A percentile compares a stretch with the other conserved stretches of the same genome.
phyloP scores from a whole-genome alignment of 1,139 yeast species.

The Williopsis jadinii region DNA sequence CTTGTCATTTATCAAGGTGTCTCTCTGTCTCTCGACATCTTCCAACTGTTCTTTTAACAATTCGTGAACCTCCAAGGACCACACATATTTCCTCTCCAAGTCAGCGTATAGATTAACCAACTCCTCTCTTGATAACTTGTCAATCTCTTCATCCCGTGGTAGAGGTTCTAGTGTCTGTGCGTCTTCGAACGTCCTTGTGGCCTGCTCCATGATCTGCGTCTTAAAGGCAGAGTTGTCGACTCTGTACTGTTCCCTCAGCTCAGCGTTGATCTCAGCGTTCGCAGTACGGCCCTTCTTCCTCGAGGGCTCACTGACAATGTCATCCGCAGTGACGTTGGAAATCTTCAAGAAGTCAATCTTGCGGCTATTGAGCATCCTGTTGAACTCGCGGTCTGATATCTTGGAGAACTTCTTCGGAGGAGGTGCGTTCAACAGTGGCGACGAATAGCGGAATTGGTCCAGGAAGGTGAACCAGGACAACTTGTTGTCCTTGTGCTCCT shows the following conservation, averaged over 20 bases:
- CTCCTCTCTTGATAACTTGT: constrained; percentile 19
- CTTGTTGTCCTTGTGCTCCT: constrained; percentile 1
- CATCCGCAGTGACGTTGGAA: constrained; percentile 17
- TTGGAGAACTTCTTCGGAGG: constrained; percentile 4
- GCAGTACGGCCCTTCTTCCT: constrained; percentile 21
- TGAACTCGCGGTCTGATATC: constrained; percentile 12
- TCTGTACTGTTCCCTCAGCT: constrained; percentile 12
- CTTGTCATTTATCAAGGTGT: constrained; percentile 47
- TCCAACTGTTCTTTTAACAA: constrained; percentile 38
- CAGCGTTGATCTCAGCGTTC: constrained; percentile 18
- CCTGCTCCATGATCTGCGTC: constrained; percentile 6
- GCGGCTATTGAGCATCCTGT: constrained; percentile 5
- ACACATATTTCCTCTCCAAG: constrained; percentile 32
- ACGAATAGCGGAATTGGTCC: constrained; percentile 1
- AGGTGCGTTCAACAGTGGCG: neutral
- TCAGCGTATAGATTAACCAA: constrained; percentile 22
- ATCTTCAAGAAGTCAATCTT: constrained; percentile 19
- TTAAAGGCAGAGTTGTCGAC: constrained; percentile 11
- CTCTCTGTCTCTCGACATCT: constrained; percentile 30
- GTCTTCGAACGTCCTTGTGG: constrained; percentile 12
- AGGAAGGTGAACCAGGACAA: constrained; percentile 1
- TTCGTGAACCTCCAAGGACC: constrained; percentile 44
- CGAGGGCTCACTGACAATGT: constrained; percentile 17
- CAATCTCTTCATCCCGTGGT: constrained; percentile 19
- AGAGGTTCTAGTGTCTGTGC: constrained; percentile 14